These are phyloP conservation scores for Pestalotiopsis sp. DNA, from an alignment of 2,329 filamentous ascomycete species.

Conservation along the genomic window DNA sequence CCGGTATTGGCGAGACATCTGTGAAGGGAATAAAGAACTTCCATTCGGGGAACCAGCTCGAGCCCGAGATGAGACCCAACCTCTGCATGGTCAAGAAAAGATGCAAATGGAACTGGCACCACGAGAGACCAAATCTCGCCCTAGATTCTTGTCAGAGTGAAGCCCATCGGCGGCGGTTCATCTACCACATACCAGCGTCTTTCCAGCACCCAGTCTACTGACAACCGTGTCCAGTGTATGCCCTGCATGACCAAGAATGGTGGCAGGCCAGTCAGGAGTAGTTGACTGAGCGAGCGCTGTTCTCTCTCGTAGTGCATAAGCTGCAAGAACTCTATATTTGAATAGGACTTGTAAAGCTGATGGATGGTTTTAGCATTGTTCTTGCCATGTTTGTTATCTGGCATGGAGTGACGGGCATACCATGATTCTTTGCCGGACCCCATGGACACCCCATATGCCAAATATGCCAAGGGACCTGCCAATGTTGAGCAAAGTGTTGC, in stretches of 20 bases:
- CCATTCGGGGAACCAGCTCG: slow-evolving; percentile 44
- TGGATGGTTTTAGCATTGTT: background rate
- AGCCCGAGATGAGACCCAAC: slow-evolving; percentile 47
- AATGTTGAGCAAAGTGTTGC: slow-evolving; percentile 38
- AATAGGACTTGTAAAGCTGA: slow-evolving; percentile 55
- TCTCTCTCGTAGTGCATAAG: slow-evolving; percentile 38
- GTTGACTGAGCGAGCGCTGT: slow-evolving; percentile 33
- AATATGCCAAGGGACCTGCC: slow-evolving; percentile 43
- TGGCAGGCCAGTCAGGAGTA: slow-evolving; percentile 43
- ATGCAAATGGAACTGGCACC: slow-evolving; percentile 53
- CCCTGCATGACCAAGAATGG: slow-evolving; percentile 37
- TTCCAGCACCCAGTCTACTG: slow-evolving; percentile 16
- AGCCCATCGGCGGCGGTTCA: background rate
- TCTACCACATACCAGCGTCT: slow-evolving; percentile 26
- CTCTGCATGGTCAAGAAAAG: slow-evolving; percentile 56
- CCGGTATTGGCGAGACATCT: slow-evolving; percentile 49
- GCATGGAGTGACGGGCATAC: slow-evolving; percentile 33
- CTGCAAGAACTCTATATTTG: slow-evolving; percentile 50
- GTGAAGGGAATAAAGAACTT: slow-evolving; percentile 60
- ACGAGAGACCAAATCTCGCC: slow-evolving; percentile 30
- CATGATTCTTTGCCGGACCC: slow-evolving; percentile 56
- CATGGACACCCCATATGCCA: slow-evolving; percentile 54
- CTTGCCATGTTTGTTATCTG: background rate
- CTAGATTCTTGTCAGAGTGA: slow-evolving; percentile 15
- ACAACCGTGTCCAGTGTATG: background rate